These are phyloP conservation scores for Colletotrichum sidae DNA, from an alignment of 2,329 filamentous ascomycete species.

Conservation along the genomic window DNA sequence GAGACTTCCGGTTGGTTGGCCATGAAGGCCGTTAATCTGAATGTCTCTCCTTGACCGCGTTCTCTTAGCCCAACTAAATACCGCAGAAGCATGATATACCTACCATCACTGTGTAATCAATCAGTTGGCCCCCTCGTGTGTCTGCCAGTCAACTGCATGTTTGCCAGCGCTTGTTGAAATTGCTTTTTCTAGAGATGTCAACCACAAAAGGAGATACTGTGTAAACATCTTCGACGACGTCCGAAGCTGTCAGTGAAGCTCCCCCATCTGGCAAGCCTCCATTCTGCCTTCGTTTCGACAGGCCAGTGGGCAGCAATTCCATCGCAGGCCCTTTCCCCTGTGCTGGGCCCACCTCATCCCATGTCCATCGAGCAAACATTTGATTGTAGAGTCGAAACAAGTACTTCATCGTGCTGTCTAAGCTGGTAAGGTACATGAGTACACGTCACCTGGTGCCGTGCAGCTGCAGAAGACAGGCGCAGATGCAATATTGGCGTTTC, in stretches of 20 bases:
- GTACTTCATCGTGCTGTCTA: no score
- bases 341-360: background rate
- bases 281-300: background rate
- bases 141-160: background rate
- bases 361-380: constrained; percentile 11
- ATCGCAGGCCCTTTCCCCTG: background rate
- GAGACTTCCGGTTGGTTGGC: constrained; percentile 12
- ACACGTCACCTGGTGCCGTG: no score
- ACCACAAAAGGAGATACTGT: background rate
- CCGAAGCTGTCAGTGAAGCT: constrained; percentile 3
- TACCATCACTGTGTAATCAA: background rate
- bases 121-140: background rate
- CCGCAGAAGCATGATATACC: background rate
- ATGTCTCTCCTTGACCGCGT: constrained; percentile 13
- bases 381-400: background rate
- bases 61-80: background rate
- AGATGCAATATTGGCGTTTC: background rate
- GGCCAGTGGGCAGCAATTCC: background rate
- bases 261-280: background rate
- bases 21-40: constrained; percentile 12
- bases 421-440: no score
- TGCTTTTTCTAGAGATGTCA: no score
- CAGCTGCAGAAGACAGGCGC: background rate
- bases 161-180: no score
- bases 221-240: constrained; percentile 3